A percentile compares a stretch with the other conserved stretches of the same genome.
These are phyloP conservation scores for Beauveria rudraprayagi DNA, from an alignment of 2,329 filamentous ascomycete species.

Conservation along the genomic window DNA sequence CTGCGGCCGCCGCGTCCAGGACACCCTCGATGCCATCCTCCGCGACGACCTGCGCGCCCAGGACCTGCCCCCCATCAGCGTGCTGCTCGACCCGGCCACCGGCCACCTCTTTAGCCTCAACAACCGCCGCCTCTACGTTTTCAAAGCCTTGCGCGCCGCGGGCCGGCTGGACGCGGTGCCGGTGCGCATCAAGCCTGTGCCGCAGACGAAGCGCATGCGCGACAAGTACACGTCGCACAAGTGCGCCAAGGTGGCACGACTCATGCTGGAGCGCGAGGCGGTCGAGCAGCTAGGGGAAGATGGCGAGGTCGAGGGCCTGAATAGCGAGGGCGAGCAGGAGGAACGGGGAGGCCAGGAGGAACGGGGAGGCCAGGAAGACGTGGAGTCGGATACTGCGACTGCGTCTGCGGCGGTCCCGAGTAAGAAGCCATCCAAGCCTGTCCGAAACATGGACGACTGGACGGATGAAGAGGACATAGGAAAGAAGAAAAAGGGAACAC, in stretches of 20 bases:
- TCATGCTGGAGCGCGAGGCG: constrained; percentile 10
- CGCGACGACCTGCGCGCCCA: background rate
- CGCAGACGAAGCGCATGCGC: constrained; percentile 12
- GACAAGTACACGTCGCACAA: constrained; percentile 11
- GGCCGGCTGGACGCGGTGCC: constrained; percentile 1
- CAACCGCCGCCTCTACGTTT: constrained; percentile 13
- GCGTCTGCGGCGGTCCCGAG: background rate
- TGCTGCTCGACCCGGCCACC: constrained; percentile 10
- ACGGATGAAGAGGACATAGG: constrained; percentile 6
- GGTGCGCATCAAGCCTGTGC: constrained; percentile 6
- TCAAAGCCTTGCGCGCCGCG: constrained; percentile 6
- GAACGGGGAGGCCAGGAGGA: background rate
- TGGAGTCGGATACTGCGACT: no score
- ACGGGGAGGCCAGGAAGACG: background rate
- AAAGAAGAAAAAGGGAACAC: background rate
- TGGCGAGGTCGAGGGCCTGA: background rate
- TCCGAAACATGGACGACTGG: constrained; percentile 6
- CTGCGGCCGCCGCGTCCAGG: constrained; percentile 11
- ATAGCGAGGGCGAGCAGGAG: background rate
- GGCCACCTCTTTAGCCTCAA: constrained; percentile 13
- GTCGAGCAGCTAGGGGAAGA: background rate
- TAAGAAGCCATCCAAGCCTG: background rate
- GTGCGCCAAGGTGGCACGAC: constrained; percentile 7
- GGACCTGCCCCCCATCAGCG: constrained; percentile 12
- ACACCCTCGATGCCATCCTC: constrained; percentile 9